These are phyloP conservation scores for Calonectria leucothoes DNA, from an alignment of 2,329 filamentous ascomycete species.

Conservation along the genomic window DNA sequence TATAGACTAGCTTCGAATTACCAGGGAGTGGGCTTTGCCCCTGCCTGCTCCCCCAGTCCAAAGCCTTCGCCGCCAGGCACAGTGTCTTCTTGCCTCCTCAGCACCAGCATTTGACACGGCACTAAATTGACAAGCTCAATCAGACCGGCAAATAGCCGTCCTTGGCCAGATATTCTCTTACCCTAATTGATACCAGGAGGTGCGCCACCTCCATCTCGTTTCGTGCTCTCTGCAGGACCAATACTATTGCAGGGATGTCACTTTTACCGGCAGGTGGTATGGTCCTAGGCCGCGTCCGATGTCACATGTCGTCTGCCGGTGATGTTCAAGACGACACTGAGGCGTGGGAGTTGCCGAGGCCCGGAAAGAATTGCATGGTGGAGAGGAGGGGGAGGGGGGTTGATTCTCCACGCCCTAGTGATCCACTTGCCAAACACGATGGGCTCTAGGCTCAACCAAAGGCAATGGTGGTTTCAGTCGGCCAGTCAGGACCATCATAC, in stretches of 20 bases:
- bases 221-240: conserved; percentile 21
- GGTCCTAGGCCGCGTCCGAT: conserved; percentile 1
- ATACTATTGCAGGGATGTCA: conserved; percentile 12
- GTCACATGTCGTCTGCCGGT: conserved; percentile 21
- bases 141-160: conserved; percentile 1
- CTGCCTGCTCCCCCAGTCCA: conserved; percentile 12
- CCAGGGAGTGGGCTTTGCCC: background rate
- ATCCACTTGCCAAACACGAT: conserved; percentile 15
- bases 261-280: conserved; percentile 17
- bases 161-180: background rate
- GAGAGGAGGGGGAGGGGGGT: conserved; percentile 11
- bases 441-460: conserved; percentile 12
- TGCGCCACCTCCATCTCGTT: conserved; percentile 1
- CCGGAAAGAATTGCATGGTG: conserved; percentile 6
- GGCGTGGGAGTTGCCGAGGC: conserved; percentile 21
- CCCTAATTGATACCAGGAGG: conserved; percentile 9
- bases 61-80: conserved; percentile 12
- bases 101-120: conserved; percentile 11
- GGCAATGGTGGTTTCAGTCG: conserved; percentile 33
- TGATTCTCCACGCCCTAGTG: conserved; percentile 15
- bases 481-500: conserved; percentile 22
- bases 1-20: conserved; percentile 6
- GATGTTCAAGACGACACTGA: conserved; percentile 2
- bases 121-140: conserved; percentile 4
- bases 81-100: conserved; percentile 10